Evolutionary conservation across 2,329 filamentous ascomycete species (phyloP).

Genomic region (Paramyrothecium roridum): DNA sequence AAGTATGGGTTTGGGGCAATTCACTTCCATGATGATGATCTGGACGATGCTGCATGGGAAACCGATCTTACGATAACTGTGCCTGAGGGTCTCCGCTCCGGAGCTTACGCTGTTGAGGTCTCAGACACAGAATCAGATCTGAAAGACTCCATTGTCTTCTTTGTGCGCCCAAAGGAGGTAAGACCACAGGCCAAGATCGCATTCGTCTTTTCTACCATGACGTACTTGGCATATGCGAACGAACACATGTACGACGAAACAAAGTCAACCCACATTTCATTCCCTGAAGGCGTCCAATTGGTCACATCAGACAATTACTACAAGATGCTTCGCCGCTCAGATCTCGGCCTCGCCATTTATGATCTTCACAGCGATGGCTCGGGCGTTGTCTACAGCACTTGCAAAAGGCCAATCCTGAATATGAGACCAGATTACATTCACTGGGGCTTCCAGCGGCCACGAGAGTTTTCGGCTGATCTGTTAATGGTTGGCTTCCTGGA

Average conservation of each 20-base stretch:
- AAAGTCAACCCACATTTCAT: constrained; percentile 16
- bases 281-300: constrained; percentile 14
- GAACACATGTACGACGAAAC: constrained; percentile 29
- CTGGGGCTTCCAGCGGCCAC: constrained; percentile 29
- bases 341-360: too few species aligned
- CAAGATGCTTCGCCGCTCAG: too few species aligned
- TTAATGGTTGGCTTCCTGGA: too few species aligned
- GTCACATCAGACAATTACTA: constrained; percentile 10
- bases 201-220: constrained; percentile 28
- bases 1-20: constrained; percentile 31
- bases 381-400: constrained; percentile 2
- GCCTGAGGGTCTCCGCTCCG: constrained; percentile 14
- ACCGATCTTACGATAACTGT: constrained; percentile 25
- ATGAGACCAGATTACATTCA: constrained; percentile 29
- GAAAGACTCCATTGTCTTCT: constrained; percentile 27
- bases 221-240: constrained; percentile 34
- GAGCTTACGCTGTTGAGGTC: constrained; percentile 25
- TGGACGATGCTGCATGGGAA: constrained; percentile 30
- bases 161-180: constrained; percentile 21
- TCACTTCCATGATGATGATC: constrained; percentile 34
- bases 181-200: background rate
- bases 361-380: too few species aligned
- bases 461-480: constrained; percentile 27
- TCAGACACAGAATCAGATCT: constrained; percentile 7
- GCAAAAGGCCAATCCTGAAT: constrained; percentile 32